phyloP scores from a whole-genome alignment of 2,329 filamentous ascomycete species.

The Thelonectria discophora region DNA sequence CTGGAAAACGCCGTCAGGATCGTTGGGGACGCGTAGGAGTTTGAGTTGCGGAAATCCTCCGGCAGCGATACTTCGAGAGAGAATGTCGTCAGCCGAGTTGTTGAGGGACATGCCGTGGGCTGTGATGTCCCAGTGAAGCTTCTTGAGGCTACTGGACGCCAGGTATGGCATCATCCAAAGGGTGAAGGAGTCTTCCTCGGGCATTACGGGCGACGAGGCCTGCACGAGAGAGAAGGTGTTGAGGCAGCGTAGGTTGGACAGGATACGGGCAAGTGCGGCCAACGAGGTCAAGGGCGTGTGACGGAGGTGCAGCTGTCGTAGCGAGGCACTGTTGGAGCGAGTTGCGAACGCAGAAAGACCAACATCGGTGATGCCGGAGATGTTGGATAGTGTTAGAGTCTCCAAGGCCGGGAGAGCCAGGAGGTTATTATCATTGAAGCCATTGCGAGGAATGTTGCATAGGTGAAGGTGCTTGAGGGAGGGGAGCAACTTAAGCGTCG shows the following conservation, averaged over 20 bases:
- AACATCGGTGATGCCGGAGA: conserved; percentile 63
- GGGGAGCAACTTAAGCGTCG: conserved; percentile 60
- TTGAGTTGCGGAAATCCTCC: conserved; percentile 70
- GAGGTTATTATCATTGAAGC: conserved; percentile 66
- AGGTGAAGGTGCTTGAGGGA: conserved; percentile 67
- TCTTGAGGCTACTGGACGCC: conserved; percentile 61
- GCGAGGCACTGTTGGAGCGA: conserved; percentile 53
- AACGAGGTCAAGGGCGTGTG: conserved; percentile 66
- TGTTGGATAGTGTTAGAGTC: conserved; percentile 63
- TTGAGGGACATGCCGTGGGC: conserved; percentile 55
- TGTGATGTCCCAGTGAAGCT: conserved; percentile 73
- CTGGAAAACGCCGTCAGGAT: conserved; percentile 76
- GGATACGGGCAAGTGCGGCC: conserved; percentile 65
- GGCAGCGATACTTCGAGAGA: conserved; percentile 69
- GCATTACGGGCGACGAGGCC: conserved; percentile 61
- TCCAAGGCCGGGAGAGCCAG: conserved; percentile 63
- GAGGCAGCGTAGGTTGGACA: conserved; percentile 63
- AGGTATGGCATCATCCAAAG: conserved; percentile 73
- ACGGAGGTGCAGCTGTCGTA: conserved; percentile 63
- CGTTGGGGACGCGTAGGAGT: conserved; percentile 70
- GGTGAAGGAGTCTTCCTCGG: conserved; percentile 60
- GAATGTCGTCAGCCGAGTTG: conserved; percentile 65
- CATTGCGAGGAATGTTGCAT: conserved; percentile 62
- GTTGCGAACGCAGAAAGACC: conserved; percentile 68
- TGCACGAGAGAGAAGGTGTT: conserved; percentile 64